Evolutionary conservation across 1,284 basidiomycete genomes (phyloP), one percentile per base, ranked within the genome.

Genomic region (Malassezia globosa): DNA sequence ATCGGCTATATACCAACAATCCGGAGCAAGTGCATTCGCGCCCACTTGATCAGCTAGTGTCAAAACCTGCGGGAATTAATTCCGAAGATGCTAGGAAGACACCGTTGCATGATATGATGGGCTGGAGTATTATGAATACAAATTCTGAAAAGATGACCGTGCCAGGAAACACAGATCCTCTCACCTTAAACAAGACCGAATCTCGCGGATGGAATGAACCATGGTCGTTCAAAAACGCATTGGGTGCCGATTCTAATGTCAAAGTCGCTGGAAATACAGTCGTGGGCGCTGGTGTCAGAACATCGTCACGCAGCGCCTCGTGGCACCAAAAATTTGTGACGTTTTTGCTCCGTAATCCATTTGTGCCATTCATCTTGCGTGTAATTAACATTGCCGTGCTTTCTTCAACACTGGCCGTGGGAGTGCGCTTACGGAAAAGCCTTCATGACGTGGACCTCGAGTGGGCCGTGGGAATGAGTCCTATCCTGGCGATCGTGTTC

Each of bases 401-500:
- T 3, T 79, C 82, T 14, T 77, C 81, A 35, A 83, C 85, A 1
- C 78, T 92, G 29, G 87, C 79, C 0, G 76, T 90, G 35, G 85
- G 86, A 2, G 81, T 87, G 54, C 79, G 78, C 43, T 83, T 89
- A 64, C 80, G 84, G 37, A 59, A 72, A 13, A 66, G 77, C 26
- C 85, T 90, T 69, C 62, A 67, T 29, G 64, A 69, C 0, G 72
- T 78, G 57, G 58, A 74, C 40, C 75, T 80, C 19, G 77, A 77
- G 71, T 84, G 85, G 22, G 79, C 81, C 3, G 77, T 90, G 19
- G 88, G 88, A 18, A 81, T 82, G 54, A 87, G 49, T 56, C 89
- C 87, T 16, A 81, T 84, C 3, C 77, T 89, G 18, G 82, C 86
- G 45, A 85, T 92, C 61, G 82, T 90, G 44, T 87, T 88, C 67